Conservation (phyloP, 129 eudicot species). For the Artemisia tridentata region DNA sequence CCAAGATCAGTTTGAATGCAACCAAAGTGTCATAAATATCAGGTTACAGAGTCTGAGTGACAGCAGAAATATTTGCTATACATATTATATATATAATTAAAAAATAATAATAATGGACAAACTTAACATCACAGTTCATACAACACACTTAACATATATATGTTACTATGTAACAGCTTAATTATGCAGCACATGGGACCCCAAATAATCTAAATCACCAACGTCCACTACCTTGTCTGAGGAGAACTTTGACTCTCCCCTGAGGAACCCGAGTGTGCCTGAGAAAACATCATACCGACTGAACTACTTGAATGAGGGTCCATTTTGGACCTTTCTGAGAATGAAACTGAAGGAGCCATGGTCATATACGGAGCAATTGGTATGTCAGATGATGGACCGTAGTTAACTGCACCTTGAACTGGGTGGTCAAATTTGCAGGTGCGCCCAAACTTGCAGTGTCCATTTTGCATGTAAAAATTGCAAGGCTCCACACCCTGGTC, state of each 20-base stretch:
- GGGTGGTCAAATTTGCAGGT: slow-evolving; percentile 96
- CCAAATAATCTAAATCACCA: slow-evolving; percentile 23
- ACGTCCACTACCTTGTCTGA: slow-evolving; percentile 36
- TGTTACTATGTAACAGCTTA: slow-evolving; percentile 35
- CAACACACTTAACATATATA: slow-evolving; percentile 38
- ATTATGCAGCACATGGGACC: slow-evolving; percentile 27
- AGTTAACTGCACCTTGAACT: slow-evolving; percentile 39
- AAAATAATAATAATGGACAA: slow-evolving; percentile 17
- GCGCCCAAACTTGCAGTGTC: slow-evolving; percentile 82
- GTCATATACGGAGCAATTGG: slow-evolving; percentile 60
- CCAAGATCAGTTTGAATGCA: slow-evolving; percentile 29
- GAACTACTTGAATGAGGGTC: slow-evolving; percentile 46
- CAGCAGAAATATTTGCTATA: slow-evolving; percentile 37
- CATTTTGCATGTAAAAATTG: slow-evolving; percentile 77
- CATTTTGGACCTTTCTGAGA: slow-evolving; percentile 50
- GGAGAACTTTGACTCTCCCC: slow-evolving; percentile 39
- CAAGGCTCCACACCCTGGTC: slow-evolving; percentile 88
- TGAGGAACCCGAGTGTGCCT: slow-evolving; percentile 36
- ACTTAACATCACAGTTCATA: slow-evolving; percentile 28
- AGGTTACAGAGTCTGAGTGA: slow-evolving; percentile 33
- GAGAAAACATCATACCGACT: slow-evolving; percentile 34
- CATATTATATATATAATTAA: slow-evolving; percentile 24
- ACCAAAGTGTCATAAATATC: slow-evolving; percentile 40
- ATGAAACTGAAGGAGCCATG: slow-evolving; percentile 41
- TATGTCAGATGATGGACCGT: slow-evolving; percentile 60